These are phyloP conservation scores for Trichoderma brevicompactum DNA, from an alignment of 2,329 filamentous ascomycete genomes.

Conservation along the genomic window DNA sequence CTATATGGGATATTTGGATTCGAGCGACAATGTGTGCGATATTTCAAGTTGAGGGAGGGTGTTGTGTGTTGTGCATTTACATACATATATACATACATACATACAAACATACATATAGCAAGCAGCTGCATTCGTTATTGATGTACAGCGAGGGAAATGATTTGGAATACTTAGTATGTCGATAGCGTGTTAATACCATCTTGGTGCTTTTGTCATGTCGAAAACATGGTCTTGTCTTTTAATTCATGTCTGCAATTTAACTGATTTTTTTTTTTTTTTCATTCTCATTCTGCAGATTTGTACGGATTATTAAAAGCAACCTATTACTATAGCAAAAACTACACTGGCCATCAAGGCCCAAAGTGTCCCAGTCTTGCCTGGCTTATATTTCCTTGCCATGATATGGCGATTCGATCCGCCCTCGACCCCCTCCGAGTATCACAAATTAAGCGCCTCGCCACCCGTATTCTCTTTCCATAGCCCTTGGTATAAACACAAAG, in stretches of 20 bases:
- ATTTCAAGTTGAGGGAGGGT: not conserved
- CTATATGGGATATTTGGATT: not conserved
- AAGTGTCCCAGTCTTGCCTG: not conserved
- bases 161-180: not conserved
- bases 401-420: no score
- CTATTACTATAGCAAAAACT: not conserved
- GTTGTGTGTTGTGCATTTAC: not conserved
- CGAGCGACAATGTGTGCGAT: not conserved
- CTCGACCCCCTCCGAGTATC: not conserved
- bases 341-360: no score
- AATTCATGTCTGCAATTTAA: no score
- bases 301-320: slow-evolving; percentile 9
- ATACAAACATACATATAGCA: not conserved
- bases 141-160: not conserved
- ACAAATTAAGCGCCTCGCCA: slow-evolving; percentile 16
- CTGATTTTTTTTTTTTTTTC: no score
- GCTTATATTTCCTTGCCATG: not conserved
- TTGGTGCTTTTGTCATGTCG: not conserved
- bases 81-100: not conserved
- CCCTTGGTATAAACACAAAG: slow-evolving; percentile 24
- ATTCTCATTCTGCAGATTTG: not conserved
- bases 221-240: no score
- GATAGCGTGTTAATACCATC: slow-evolving; percentile 1
- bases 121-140: slow-evolving; percentile 3
- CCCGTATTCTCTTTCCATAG: not conserved